Percentiles rank a stretch among this genome's conserved stretches.
Evolutionary conservation across 2,329 filamentous ascomycete genomes (phyloP).

Genomic region (Pyricularia grisea): DNA sequence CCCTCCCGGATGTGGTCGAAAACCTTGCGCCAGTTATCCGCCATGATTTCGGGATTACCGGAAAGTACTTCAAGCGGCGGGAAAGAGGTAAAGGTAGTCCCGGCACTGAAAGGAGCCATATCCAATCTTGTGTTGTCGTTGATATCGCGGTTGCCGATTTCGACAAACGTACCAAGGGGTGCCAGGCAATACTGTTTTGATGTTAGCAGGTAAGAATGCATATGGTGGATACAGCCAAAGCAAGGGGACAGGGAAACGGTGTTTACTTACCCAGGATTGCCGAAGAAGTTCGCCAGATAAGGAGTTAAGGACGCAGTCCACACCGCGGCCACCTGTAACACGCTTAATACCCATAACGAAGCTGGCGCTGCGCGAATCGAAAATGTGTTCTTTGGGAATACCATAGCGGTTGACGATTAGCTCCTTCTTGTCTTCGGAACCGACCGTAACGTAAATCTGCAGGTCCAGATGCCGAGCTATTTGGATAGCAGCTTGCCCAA

Average conservation of each 20-base stretch:
- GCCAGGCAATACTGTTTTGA: conserved; percentile 14
- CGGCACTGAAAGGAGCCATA: neutral
- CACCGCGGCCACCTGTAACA: neutral
- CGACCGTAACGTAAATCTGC: conserved; percentile 29
- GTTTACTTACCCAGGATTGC: neutral
- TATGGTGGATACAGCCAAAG: too few species aligned
- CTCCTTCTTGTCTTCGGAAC: conserved; percentile 20
- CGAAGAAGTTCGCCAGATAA: neutral
- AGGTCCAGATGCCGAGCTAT: conserved; percentile 26
- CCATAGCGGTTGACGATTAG: conserved; percentile 21
- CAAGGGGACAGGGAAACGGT: too few species aligned
- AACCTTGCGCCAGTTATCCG: neutral
- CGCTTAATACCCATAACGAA: conserved; percentile 19
- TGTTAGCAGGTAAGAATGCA: too few species aligned
- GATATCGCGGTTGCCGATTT: conserved; percentile 3
- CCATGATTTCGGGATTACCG: neutral
- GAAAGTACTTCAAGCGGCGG: neutral
- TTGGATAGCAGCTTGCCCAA: conserved; percentile 33
- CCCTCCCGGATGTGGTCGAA: neutral
- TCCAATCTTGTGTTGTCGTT: neutral
- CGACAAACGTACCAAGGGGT: neutral
- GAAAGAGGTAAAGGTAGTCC: neutral
- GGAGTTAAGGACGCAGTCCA: conserved; percentile 4
- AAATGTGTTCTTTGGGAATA: conserved; percentile 22
- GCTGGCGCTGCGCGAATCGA: conserved; percentile 18